Evolutionary conservation across 2,329 filamentous ascomycete genomes (phyloP), one percentile per base, ranked within the genome.

Genomic region (Escovopsis sp.): DNA sequence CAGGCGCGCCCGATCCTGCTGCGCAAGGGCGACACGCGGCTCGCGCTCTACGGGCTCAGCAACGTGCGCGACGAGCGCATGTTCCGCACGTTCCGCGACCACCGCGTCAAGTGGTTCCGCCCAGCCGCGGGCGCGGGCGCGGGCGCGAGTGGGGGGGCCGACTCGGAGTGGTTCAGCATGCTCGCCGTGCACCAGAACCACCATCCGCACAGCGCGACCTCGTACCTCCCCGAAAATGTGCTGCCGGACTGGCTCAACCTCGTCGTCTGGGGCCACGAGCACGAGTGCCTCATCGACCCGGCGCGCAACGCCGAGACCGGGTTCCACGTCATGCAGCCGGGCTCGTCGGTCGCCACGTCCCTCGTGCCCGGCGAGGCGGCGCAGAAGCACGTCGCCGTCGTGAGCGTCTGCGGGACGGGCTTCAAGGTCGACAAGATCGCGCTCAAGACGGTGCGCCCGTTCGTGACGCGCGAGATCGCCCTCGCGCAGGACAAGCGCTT

Each of bases 161-260:
- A 11, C 11, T n/a, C n/a, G n/a, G 87, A 96, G 51, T 98, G 89
- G 84, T 98, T 96, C 69, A 96, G 96, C 54, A 61, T 98, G 44
- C 80, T 98, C 65, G 81, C 84, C 32, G 84, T 98, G 3, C 91
- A 98, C 56, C 91, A 98, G 56, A 98, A 98, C 51, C 91, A 96
- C 54, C 79, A 91, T 53, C 85, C 88, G 0, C 82, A 95, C 55
- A 94, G 85, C 0, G 77, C 88, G 14, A 96, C 89, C 0, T 81
- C 84, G n/a, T 96, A 94, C 55, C 71, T 98, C 0, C 89, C 93
- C 0, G 93, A 98, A 55, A 86, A 82, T 51, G 91, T 95, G 53
- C 68, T 98, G 0, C 93, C 91, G 0, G 79, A 86, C 14, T 96
- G 93, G 65, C 67, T 98, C 48, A 83, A 98, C 55, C 70, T 98